Percentiles rank a stretch among this genome's conserved stretches.
Evolutionary conservation across 306 rosid genomes (phyloP).

Genomic region (Gastrolobium villosum): DNA sequence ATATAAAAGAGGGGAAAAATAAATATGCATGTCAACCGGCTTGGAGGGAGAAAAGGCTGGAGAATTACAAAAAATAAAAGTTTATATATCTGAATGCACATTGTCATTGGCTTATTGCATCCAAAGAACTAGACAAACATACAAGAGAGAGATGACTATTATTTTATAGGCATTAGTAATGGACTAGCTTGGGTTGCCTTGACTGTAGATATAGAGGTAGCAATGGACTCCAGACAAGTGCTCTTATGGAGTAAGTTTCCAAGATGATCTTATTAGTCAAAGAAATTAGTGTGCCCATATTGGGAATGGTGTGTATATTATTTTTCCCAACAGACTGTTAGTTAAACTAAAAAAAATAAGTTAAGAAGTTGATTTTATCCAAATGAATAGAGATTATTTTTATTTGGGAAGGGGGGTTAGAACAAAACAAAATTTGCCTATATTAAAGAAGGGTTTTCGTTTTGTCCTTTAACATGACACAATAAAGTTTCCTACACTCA

Average conservation of each 20-base stretch:
- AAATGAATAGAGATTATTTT: not conserved
- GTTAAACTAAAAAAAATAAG: constrained; percentile 4
- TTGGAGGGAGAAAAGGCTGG: not conserved
- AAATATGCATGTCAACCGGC: constrained; percentile 21
- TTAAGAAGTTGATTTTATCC: not conserved
- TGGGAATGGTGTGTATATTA: not conserved
- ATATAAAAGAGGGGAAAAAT: constrained; percentile 3
- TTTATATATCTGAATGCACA: constrained; percentile 14
- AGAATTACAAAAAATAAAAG: not conserved
- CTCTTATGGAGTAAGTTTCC: not conserved
- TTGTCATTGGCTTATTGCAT: not conserved
- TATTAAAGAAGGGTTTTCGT: not conserved
- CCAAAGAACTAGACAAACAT: not conserved
- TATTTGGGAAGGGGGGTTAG: not conserved
- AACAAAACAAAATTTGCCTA: not conserved
- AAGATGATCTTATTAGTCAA: not conserved
- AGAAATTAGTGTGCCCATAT: not conserved
- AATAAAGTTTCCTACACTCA: too few species aligned
- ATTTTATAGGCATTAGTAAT: not conserved
- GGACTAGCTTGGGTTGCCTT: constrained; percentile 9
- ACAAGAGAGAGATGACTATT: not conserved
- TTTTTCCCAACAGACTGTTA: not conserved
- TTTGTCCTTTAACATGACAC: too few species aligned
- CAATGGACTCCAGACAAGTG: not conserved
- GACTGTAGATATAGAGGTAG: not conserved